Percentiles rank a stretch among this genome's conserved stretches.
Conservation (phyloP, 2,329 filamentous ascomycete genomes). For the Venturia pyrina region DNA sequence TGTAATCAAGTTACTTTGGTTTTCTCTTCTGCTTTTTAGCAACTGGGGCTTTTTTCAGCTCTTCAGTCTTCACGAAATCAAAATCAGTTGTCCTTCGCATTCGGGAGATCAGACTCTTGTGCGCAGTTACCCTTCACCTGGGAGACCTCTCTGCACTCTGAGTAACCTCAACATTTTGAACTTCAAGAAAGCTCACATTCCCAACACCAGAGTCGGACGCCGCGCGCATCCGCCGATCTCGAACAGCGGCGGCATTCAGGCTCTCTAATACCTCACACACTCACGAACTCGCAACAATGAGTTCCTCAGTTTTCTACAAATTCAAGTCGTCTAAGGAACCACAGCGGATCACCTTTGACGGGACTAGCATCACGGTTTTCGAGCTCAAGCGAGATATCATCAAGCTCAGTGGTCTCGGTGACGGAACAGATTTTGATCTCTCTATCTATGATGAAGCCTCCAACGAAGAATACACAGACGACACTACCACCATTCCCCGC, state of each 20-base stretch:
- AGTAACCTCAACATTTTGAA: conserved; percentile 1
- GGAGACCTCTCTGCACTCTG: conserved; percentile 4
- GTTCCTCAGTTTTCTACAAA: conserved; percentile 98
- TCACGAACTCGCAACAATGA: conserved; percentile 47
- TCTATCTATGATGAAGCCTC: conserved; percentile 89
- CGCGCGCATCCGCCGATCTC: neutral
- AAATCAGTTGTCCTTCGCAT: conserved; percentile 5
- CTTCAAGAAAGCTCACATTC: neutral
- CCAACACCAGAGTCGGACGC: neutral
- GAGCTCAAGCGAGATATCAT: conserved; percentile 99
- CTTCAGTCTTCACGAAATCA: conserved; percentile 6
- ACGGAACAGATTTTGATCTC: conserved; percentile 93
- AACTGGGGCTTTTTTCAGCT: conserved; percentile 3
- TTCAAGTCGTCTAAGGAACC: conserved; percentile 99
- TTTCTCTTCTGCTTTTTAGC: conserved; percentile 4
- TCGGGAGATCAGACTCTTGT: conserved; percentile 1
- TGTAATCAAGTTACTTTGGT: conserved; percentile 6
- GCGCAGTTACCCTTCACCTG: conserved; percentile 2
- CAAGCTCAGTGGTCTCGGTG: conserved; percentile 81
- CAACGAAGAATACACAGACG: conserved; percentile 93
- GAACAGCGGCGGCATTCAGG: neutral
- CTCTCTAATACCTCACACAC: neutral
- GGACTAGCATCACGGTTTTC: conserved; percentile 95
- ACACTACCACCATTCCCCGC: conserved; percentile 92
- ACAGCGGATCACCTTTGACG: conserved; percentile 89